Conservation (phyloP, 2,329 filamentous ascomycete genomes). For the Aspergillus felis region DNA sequence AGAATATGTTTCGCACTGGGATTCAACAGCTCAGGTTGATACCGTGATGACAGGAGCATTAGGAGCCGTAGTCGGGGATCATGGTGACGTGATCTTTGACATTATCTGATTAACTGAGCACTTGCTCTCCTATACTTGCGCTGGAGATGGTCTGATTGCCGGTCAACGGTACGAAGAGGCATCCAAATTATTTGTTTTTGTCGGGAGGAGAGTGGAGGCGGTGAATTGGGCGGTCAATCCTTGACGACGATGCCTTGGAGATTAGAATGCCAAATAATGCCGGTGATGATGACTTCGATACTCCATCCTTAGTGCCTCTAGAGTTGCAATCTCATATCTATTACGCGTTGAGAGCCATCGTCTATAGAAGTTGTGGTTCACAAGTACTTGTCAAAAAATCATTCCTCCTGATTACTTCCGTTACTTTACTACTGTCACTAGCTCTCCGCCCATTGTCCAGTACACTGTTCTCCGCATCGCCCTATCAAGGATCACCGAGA, state of each 20-base stretch:
- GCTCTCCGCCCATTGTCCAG: not conserved
- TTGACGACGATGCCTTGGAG: not conserved
- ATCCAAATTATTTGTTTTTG: not conserved
- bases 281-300: not conserved
- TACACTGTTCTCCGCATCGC: not conserved
- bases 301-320: not conserved
- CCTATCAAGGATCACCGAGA: not conserved
- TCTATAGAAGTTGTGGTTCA: not conserved
- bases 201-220: not conserved
- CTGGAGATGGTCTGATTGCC: not conserved
- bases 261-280: not conserved
- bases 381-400: not conserved
- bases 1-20: not conserved
- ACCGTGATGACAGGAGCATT: not conserved
- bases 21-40: not conserved
- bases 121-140: not conserved
- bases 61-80: not conserved
- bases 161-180: too few relatives aligned
- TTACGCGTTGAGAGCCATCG: not conserved
- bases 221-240: not conserved
- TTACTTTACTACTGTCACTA: not conserved
- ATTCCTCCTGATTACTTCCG: not conserved
- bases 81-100: not conserved
- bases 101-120: not conserved
- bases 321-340: not conserved